Base-by-base conservation (phyloP, 1,284 basidiomycete species). In the Gomphus bonarii region DNA sequence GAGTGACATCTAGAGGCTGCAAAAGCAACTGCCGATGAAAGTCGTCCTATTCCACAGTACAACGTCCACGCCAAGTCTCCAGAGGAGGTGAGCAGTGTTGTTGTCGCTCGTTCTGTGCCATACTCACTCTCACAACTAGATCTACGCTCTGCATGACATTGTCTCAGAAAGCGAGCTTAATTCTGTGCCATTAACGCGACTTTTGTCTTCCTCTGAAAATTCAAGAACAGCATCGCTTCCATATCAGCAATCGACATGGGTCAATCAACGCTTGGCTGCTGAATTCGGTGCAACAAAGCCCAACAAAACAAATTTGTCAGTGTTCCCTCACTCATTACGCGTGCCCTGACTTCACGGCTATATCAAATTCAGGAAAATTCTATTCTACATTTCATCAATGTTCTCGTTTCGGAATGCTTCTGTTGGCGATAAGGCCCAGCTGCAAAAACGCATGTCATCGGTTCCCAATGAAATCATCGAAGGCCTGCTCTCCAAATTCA, bases 311-410 rank as follows among this genome's bases (percentile, higher is more conserved):
- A 75, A 73, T 25, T 61, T 86, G 85, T 87, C 61, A 58, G 80
- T 69, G 4, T 9, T 28, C 14, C 28, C 18, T 12, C 7, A 12
- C 22, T 3, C 5, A n/a, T 16, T 6, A 16, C 2, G 14, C 14
- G 25, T 40, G 6, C 14, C 14, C 2, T 3, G 16, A 16, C 14
- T 16, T 7, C 36, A 40, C n/a, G 38, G 2, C 38, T 40, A 10
- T 31, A 5, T 48, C 9, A 43, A 44, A 16, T 16, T 25, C 62
- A 93, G 91, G 54, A 88, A 85, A 71, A 79, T 87, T 42, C 63
- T 93, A 18, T 72, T 86, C 59, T 94, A 93, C 69, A 82, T 94
- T 61, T 82, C 91, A 0, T 73, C 80, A 12, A 81, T 97, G 73
- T 72, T 92, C 55, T 73, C 76, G 1, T 89, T 94, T 70, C 78